phyloP scores from a whole-genome alignment of 2,329 filamentous ascomycete species.

The Calonectria honghensis region DNA sequence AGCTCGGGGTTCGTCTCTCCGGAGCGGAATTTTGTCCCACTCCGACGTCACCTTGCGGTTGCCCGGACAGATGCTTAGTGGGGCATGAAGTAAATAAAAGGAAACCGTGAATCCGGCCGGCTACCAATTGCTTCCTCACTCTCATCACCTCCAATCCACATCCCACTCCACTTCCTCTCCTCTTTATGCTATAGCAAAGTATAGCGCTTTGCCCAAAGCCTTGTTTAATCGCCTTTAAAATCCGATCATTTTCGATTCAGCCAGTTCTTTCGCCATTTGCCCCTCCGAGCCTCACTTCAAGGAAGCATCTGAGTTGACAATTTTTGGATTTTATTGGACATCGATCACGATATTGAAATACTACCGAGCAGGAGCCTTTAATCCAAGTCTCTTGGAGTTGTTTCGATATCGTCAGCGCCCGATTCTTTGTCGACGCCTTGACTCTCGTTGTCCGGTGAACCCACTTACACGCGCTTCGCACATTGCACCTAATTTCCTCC shows the following conservation, averaged over 20 bases:
- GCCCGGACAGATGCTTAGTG: slow-evolving; percentile 60
- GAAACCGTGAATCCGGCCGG: slow-evolving; percentile 51
- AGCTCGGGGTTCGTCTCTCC: slow-evolving; percentile 37
- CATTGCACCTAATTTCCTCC: slow-evolving; percentile 41
- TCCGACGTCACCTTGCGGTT: slow-evolving; percentile 55
- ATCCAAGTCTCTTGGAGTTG: slow-evolving; percentile 77
- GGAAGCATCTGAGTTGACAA: slow-evolving; percentile 65
- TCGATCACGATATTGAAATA: slow-evolving; percentile 64
- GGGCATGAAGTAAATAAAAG: slow-evolving; percentile 69
- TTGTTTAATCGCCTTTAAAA: slow-evolving; percentile 50
- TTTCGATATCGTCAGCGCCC: slow-evolving; percentile 66
- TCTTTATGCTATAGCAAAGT: slow-evolving; percentile 43
- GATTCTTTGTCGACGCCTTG: slow-evolving; percentile 66
- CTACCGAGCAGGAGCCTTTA: slow-evolving; percentile 75
- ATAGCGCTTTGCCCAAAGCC: slow-evolving; percentile 51
- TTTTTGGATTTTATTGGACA: slow-evolving; percentile 69
- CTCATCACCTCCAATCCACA: slow-evolving; percentile 33
- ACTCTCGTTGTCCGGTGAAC: slow-evolving; percentile 65
- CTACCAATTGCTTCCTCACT: slow-evolving; percentile 48
- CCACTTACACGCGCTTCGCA: slow-evolving; percentile 48
- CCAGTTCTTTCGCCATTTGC: slow-evolving; percentile 69
- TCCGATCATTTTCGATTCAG: slow-evolving; percentile 60
- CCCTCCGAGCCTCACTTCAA: slow-evolving; percentile 70
- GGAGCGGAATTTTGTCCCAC: slow-evolving; percentile 48
- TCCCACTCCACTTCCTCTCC: slow-evolving; percentile 38